Base-by-base conservation (phyloP, 2,329 filamentous ascomycete genomes). In the Talaromyces marneffei region DNA sequence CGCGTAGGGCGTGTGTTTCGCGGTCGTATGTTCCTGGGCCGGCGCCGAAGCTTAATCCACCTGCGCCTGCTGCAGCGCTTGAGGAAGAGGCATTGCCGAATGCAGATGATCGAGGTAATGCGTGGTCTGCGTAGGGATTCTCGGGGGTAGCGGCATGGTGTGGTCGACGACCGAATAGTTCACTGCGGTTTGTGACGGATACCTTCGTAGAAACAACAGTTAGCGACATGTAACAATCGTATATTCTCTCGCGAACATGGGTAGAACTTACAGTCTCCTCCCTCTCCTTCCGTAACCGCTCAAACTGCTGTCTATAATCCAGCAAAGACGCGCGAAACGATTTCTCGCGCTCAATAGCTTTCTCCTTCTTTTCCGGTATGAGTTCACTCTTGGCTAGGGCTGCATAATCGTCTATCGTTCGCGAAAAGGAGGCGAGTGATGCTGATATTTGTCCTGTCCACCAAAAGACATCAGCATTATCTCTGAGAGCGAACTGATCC, bases 371-470 rank as follows among this genome's bases (percentile, higher is more conserved):
- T 63, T 90, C 88, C 4, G 89, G 84, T 61, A 96, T 92, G 33
- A 96, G 85, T 75, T 99, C 94, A 69, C 93, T 90, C 66, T 90
- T 90, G 1, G 92, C 89, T 31, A 96, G 85, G 60, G 84, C 83
- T 70, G 89, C 86, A 80, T 99, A 99, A 72, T 97, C 92, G 78
- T 97, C 92, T 66, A 99, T 83, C 0, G 91, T 96, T 64, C 94
- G 91, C 52, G 89, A 85, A 75, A 99, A 92, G 63, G 92, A 86
- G 46, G 89, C 87, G 31, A 95, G 79, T 14, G 90, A 90, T 20
- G 87, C 88, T n/a, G 88, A 88, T 65, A 91, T 85, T 75, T 91
- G 89, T 71, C 88, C 88, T 75, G 81, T 71, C 18, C 20, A 53
- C 20, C 31, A 14, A 6, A 14, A 16, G 16, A 31, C n/a, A 35